Base-by-base conservation (phyloP, 805 yeast species). In the Sporopachydermia lactativora region DNA sequence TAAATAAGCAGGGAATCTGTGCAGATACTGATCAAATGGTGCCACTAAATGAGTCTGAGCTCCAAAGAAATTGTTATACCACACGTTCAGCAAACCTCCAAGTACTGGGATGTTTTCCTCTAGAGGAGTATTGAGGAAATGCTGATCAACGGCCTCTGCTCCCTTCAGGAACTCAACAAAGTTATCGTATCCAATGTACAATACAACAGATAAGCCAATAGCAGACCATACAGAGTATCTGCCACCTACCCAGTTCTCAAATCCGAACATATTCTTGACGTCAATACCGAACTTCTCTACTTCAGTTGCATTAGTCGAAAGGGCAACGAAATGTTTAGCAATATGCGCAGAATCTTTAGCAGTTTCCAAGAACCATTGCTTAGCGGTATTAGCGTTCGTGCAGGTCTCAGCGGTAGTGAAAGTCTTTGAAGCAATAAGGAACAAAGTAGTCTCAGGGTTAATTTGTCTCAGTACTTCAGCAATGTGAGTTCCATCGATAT, bases 211-310 rank as follows among this genome's bases (percentile, higher is more conserved):
- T 53, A 92, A 75, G 47, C 99, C 99, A 62, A 92, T 92, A 48
- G 98, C 94, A 36, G 95, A 83, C 99, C 99, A 92, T 47, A 92
- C 98, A n/a, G 98, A 92, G 78, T 92, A 92, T 66, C 99, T 81
- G 60, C 99, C 99, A 58, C 99, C 99, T 49, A 92, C 99, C 98
- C 98, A 92, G 67, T 69, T 80, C 63, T 88, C 96, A 57, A 92
- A 92, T 48, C 94, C 97, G 65, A 92, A 92, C 99, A 92, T 92
- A 73, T 92, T 92, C 62, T 77, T 81, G 60, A 96, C 77, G 69
- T 92, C 97, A 52, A 92, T 92, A 58, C 99, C 99, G 55, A 92
- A 92, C 67, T 84, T 82, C 55, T 79, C 71, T 48, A 92, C 99
- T 64, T 82, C 96, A 40, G 64, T 65, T 46, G 84, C 94, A 62